Percentiles rank a stretch among this genome's conserved stretches.
These are phyloP conservation scores for Taphrina wiesneri DNA, from an alignment of 1,139 yeast genomes.

Conservation along the genomic window DNA sequence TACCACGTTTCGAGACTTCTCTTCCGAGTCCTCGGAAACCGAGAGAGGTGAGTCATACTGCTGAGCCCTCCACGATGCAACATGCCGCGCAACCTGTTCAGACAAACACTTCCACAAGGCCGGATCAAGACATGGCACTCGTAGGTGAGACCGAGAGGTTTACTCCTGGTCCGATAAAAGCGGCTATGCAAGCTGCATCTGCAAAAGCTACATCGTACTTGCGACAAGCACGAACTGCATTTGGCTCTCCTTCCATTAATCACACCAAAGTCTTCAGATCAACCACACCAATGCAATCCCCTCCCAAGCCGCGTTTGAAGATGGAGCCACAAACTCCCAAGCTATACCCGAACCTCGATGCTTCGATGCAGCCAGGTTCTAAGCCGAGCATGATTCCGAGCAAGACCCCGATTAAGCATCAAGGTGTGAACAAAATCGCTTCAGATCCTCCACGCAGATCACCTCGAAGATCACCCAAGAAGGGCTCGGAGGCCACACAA, in stretches of 20 bases:
- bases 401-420: slow-evolving; percentile 11
- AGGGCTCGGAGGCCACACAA: slow-evolving; percentile 3
- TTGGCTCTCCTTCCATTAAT: slow-evolving; percentile 27
- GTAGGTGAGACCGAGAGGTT: not conserved
- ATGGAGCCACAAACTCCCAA: slow-evolving; percentile 25
- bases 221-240: slow-evolving; percentile 30
- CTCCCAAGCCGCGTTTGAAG: slow-evolving; percentile 7
- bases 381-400: slow-evolving; percentile 22
- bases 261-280: slow-evolving; percentile 19
- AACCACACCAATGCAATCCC: slow-evolving; percentile 13
- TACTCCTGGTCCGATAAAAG: slow-evolving; percentile 19
- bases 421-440: not conserved
- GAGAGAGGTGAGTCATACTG: not conserved
- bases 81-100: not conserved
- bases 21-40: not conserved
- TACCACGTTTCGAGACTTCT: slow-evolving; percentile 6
- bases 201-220: slow-evolving; percentile 30
- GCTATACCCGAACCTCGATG: slow-evolving; percentile 10
- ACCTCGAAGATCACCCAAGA: slow-evolving; percentile 7
- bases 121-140: not conserved
- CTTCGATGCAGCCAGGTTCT: not conserved
- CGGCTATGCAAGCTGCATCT: slow-evolving; percentile 32
- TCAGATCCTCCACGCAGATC: slow-evolving; percentile 12
- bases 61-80: not conserved
- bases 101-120: not conserved